Percentiles rank a stretch among this genome's conserved stretches.
Evolutionary conservation across 306 rosid species (phyloP).

Genomic region (Astragalus glycyphyllos): DNA sequence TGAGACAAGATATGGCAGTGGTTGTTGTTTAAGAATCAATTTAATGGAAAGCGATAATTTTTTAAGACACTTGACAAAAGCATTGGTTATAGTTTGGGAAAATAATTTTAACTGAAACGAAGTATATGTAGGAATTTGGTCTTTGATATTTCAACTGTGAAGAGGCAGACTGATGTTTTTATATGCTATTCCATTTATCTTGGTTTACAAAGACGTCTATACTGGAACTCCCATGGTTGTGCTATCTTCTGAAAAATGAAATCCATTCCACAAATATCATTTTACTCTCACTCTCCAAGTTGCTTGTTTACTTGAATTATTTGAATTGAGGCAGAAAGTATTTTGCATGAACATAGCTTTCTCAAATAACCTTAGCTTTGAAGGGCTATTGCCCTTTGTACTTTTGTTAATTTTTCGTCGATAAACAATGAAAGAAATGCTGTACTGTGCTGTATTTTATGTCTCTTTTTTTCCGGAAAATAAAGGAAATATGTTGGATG

Average conservation of each 20-base stretch:
- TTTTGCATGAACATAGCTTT: slow-evolving; percentile 8
- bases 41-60: slow-evolving; percentile 4
- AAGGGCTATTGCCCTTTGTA: slow-evolving; percentile 10
- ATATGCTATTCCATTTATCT: not conserved
- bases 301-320: slow-evolving; percentile 12
- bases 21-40: slow-evolving; percentile 7
- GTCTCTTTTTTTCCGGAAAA: slow-evolving; percentile 1
- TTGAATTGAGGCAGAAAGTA: not conserved
- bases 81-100: not conserved
- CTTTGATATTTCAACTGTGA: slow-evolving; percentile 25
- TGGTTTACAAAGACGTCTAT: not conserved
- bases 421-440: not conserved
- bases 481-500: slow-evolving; percentile 2
- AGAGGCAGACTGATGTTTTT: not conserved
- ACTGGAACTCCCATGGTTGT: not conserved
- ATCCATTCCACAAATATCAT: not conserved
- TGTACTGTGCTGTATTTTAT: not conserved
- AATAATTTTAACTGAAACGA: slow-evolving; percentile 4
- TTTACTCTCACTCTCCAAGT: not conserved
- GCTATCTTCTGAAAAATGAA: not conserved
- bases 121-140: slow-evolving; percentile 9
- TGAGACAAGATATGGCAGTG: not conserved
- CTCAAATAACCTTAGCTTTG: slow-evolving; percentile 1
- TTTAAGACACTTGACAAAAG: not conserved
- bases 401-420: not conserved